phyloP scores from a whole-genome alignment of 2,329 filamentous ascomycete species.

The Trichoderma hamatum region DNA sequence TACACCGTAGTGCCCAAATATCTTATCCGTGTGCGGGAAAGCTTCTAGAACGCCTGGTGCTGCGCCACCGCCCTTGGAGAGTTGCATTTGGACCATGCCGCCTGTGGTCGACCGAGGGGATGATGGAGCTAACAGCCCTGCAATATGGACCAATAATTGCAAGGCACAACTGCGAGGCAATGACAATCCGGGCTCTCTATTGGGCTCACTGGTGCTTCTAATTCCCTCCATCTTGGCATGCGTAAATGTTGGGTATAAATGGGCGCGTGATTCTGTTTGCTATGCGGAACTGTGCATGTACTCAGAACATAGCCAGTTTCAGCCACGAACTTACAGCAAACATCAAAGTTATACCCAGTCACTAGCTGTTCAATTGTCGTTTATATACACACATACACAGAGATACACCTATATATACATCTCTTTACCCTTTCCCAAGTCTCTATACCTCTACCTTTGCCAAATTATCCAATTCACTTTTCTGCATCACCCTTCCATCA shows the following conservation, averaged over 20 bases:
- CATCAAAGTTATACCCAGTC: not conserved
- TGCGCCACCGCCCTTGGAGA: conserved; percentile 12
- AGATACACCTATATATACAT: not conserved
- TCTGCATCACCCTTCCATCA: too few species aligned
- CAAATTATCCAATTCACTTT: too few species aligned
- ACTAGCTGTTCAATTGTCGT: not conserved
- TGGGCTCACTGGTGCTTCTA: not conserved
- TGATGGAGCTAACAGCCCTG: conserved; percentile 10
- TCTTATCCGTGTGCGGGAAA: not conserved
- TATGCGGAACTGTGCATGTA: not conserved
- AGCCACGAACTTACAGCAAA: not conserved
- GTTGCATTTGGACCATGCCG: not conserved
- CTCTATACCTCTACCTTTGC: not conserved
- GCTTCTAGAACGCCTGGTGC: conserved; percentile 14
- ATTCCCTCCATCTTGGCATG: not conserved
- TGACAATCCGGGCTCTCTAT: not conserved
- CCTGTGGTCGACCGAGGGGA: conserved; percentile 4
- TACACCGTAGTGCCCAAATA: not conserved
- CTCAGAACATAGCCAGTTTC: not conserved
- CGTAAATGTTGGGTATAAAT: not conserved
- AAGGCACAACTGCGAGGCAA: conserved; percentile 10
- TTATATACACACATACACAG: not conserved
- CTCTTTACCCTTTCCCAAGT: not conserved
- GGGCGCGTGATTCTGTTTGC: not conserved
- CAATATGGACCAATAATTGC: conserved; percentile 1